A percentile compares a stretch with the other conserved stretches of the same genome.
These are phyloP conservation scores for Trichosporon sp. DNA, from an alignment of 1,284 basidiomycete genomes.

Conservation along the genomic window DNA sequence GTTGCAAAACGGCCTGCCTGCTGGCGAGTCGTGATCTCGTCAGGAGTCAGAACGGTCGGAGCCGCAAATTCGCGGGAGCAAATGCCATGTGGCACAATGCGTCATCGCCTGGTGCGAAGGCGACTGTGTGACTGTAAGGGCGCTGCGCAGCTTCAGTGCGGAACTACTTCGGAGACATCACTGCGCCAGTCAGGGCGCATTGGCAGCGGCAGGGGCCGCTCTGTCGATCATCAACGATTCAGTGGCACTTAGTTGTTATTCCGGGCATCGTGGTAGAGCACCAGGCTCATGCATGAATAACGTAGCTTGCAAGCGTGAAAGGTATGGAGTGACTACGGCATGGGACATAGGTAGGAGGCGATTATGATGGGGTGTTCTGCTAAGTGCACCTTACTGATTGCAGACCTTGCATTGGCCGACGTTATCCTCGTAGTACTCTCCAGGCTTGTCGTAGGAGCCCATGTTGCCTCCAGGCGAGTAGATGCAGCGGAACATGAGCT, in stretches of 20 bases:
- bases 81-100: conserved; percentile 15
- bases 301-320: conserved; percentile 16
- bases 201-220: background rate
- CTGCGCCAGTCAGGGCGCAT: background rate
- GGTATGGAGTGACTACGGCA: conserved; percentile 11
- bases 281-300: conserved; percentile 18
- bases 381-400: background rate
- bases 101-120: conserved; percentile 5
- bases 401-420: conserved; percentile 1
- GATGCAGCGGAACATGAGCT: conserved; percentile 10
- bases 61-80: conserved; percentile 19
- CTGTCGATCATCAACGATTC: background rate
- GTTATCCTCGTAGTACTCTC: background rate
- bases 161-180: background rate
- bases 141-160: conserved; percentile 15
- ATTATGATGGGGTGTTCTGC: background rate
- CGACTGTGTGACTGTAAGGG: no score
- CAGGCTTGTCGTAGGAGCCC: background rate
- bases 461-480: conserved; percentile 5
- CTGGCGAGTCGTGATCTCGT: conserved; percentile 16
- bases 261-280: conserved; percentile 10
- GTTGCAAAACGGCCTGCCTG: background rate
- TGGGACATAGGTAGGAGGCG: background rate
- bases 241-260: background rate
- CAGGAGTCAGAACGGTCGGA: conserved; percentile 15